Evolutionary conservation across 305 asterid species (phyloP), one percentile per base, ranked within the genome.

Genomic region (Striga hermonthica): DNA sequence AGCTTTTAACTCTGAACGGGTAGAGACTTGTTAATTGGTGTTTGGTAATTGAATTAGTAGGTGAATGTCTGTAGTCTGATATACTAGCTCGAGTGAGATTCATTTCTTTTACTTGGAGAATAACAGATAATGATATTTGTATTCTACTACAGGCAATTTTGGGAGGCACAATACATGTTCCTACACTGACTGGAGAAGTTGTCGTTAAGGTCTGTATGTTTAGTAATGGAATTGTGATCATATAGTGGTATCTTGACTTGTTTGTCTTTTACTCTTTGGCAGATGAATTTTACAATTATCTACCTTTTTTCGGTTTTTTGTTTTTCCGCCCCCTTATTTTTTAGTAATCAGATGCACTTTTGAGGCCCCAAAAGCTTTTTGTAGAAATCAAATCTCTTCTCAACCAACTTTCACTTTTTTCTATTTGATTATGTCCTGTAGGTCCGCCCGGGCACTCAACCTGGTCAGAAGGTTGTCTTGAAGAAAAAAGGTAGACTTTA

Each of bases 401-500:
- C 49, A 3, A 13, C 37, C 40, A 34, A 62, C 63, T 9, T 63
- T 60, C 43, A 22, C 31, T 57, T 16, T 37, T 9, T 35, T 63
- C 14, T 67, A 8, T 55, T 41, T 64, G 38, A 54, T 64, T 56
- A 28, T 62, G 69, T 44, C 64, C 70, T 73, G 73, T 70, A 91
- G 97, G 97, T 88, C 49, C 95, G 88, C 9, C 83, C 96, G 4
- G 98, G 98, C 65, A 86, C 95, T 54, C 95, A 91, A 78, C 90
- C 94, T 69, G 97, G 97, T 60, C 96, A 91, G 71, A 91, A 91
- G 81, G 95, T 91, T 71, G 89, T 85, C 67, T 75, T 91, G 74
- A 83, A 41, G 83, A 86, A 77, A 72, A 91, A 86, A 80, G 95
- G 96, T 88, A 80, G 13, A 3, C 40, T n/a, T 66, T 31, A 28